Conservation (phyloP, 2,329 filamentous ascomycete species). For the Parastagonospora avenae region DNA sequence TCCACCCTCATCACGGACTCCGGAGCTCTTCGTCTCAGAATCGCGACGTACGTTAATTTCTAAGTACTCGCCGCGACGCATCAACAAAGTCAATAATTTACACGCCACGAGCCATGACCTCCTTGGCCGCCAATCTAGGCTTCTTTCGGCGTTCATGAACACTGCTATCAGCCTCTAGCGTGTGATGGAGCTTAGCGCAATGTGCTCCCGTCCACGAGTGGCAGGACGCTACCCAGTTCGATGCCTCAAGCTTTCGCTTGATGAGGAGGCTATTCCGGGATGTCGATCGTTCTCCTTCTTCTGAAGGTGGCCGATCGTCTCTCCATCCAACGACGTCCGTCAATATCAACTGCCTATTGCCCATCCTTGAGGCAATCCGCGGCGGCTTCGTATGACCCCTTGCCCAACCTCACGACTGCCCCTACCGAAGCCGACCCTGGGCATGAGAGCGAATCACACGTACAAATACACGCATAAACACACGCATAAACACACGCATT, state of each 20-base stretch:
- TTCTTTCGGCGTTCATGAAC: slow-evolving; percentile 3
- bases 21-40: too few species aligned
- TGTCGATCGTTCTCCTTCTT: slow-evolving; percentile 5
- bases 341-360: not conserved
- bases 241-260: slow-evolving; percentile 11
- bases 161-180: slow-evolving; percentile 20
- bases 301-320: not conserved
- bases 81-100: not conserved
- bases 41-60: too few species aligned
- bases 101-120: slow-evolving; percentile 1
- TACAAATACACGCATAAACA: not conserved
- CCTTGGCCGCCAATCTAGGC: slow-evolving; percentile 9
- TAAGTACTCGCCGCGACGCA: not conserved
- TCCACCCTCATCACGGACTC: too few species aligned
- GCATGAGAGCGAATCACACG: not conserved
- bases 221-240: slow-evolving; percentile 5
- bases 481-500: not conserved
- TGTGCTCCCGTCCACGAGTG: slow-evolving; percentile 14
- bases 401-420: not conserved
- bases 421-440: not conserved
- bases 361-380: slow-evolving; percentile 1
- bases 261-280: not conserved
- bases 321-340: not conserved
- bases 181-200: slow-evolving; percentile 23
- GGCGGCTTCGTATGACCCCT: too few species aligned